Base-by-base conservation (phyloP, 768 basidiomycete genomes). In the Hypholoma sublateritium region DNA sequence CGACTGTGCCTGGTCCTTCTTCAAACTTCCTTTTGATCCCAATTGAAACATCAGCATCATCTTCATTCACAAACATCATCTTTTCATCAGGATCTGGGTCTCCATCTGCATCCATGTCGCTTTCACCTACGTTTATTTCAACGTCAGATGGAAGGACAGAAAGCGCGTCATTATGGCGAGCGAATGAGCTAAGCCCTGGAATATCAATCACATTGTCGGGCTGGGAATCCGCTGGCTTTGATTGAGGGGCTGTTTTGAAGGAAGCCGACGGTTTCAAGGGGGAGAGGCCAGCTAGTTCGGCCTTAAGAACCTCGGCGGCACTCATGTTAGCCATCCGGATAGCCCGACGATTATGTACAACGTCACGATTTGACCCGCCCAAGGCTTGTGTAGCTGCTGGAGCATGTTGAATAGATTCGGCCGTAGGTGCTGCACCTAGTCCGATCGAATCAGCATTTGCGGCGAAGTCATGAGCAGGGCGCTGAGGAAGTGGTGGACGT, bases 251-350 rank as follows among this genome's bases (percentile, higher is more conserved):
- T 60, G 57, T 37, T 53, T 54, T 48, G 50, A 50, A 22, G 17
- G 52, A 36, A 41, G 66, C 59, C n/a, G 68, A 62, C 21, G 77
- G 72, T 61, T 80, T 80, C 46, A 80, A 78, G 59, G 77, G 78
- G 56, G 77, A 69, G 59, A 78, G 69, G 19, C 85, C 83, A 61
- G 87, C 82, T 61, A 98, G 72, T 72, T 98, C 93, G 50, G 93
- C 94, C 74, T 93, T 95, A 65, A 98, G 79, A 70, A 88, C 83
- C 70, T 98, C 93, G 54, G 95, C 95, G 44, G 96, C 96, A 76
- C 86, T 93, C 86, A 98, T 85, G 69, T 98, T 98, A 25, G 96
- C 96, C 84, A 96, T 87, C 58, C 95, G 86, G 61, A 97, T 93
- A 22, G 91, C 92, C 60, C 85, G 84, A 41, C 93, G 85, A 71